Conservation (phyloP, 2,329 filamentous ascomycete genomes). For the Aspergillus brasiliensis region DNA sequence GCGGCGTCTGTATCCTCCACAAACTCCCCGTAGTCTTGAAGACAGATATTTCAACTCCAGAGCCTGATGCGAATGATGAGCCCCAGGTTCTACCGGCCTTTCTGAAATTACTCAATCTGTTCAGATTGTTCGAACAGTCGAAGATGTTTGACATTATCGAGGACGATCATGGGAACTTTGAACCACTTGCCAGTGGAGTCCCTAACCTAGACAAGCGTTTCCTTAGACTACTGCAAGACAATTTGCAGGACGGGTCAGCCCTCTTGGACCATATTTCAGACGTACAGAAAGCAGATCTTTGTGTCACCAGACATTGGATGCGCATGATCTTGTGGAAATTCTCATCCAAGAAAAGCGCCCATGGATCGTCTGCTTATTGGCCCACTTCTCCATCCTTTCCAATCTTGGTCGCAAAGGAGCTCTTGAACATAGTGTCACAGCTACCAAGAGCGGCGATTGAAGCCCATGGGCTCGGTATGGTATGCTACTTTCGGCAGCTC, state of each 20-base stretch:
- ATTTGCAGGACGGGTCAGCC: conserved; percentile 45
- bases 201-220: conserved; percentile 37
- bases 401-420: conserved; percentile 50
- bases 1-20: conserved; percentile 55
- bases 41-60: conserved; percentile 43
- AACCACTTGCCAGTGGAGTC: neutral
- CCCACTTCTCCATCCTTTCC: conserved; percentile 28
- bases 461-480: conserved; percentile 52
- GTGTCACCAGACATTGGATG: conserved; percentile 56
- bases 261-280: conserved; percentile 50
- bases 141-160: conserved; percentile 53
- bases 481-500: neutral
- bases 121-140: conserved; percentile 55
- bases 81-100: conserved; percentile 53
- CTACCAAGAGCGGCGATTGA: conserved; percentile 52
- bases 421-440: conserved; percentile 47
- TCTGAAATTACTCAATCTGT: conserved; percentile 52
- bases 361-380: conserved; percentile 23
- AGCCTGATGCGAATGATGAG: conserved; percentile 43
- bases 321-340: conserved; percentile 52
- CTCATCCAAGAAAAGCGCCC: conserved; percentile 32
- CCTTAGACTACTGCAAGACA: conserved; percentile 41
- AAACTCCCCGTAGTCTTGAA: conserved; percentile 52
- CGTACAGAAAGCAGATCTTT: conserved; percentile 53
- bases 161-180: conserved; percentile 22